Evolutionary conservation across 208 protist genomes (phyloP), one percentile per base, ranked within the genome.

Genomic region (Trypanosoma scelopori): DNA sequence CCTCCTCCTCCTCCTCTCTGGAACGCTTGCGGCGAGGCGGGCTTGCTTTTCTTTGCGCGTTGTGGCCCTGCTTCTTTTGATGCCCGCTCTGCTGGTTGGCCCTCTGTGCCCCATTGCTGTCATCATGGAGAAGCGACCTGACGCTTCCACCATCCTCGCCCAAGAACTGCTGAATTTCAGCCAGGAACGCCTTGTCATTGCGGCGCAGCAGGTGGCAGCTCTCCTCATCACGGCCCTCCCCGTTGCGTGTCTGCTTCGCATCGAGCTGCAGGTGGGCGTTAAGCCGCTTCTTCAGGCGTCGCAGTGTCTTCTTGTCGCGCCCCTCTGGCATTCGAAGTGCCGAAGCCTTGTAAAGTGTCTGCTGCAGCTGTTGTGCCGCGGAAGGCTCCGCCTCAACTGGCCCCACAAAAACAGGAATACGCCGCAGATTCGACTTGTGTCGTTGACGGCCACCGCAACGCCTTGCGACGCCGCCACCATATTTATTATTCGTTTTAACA

Each of bases 101-200:
- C 22, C 18, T 37, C 27, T 65, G 6, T 7, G 35, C 27, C 25
- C 53, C 49, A 28, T 46, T 56, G 3, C 43, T 45, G 0, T 61
- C 49, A 6, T 22, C 46, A n/a, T 23, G 22, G 62, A 82, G 55
- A 28, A 76, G 39, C 43, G 53, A 41, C 23, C 42, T 27, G 16
- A 81, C 51, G 20, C 60, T 70, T 4, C 55, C 49, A 13, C 56
- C 74, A 23, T 74, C 68, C 16, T 78, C 75, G 16, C 85, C 85
- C 16, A 92, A 55, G 61, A 92, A 92, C 27, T 80, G 47, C 49
- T 65, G 55, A 35, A 92, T 27, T 50, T 85, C 77, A 23, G 51
- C 67, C 18, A 84, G 50, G 22, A 92, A 76, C 12, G 59, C 65
- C 58, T 71, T 65, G 37, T 80, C 53, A 11, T 42, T 61, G 22